These are phyloP conservation scores for Leptoxyphium fumago DNA, from an alignment of 2,329 filamentous ascomycete genomes.

Conservation along the genomic window DNA sequence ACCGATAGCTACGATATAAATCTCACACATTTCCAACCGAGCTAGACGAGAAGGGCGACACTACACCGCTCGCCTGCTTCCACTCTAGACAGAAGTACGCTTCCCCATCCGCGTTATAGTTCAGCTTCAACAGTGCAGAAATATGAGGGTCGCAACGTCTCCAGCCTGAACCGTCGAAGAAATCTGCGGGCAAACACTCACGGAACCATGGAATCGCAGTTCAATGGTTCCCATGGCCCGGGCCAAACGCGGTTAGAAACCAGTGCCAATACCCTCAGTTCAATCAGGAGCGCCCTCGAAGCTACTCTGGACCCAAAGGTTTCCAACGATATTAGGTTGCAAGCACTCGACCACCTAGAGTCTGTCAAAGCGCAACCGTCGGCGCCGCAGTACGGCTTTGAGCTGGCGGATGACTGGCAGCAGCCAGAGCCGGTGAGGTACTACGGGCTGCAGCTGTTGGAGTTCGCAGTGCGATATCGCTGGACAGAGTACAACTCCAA, in stretches of 20 bases:
- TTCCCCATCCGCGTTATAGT: no score
- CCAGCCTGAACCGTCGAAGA: no score
- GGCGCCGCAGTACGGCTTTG: slow-evolving; percentile 73
- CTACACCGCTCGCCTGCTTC: no score
- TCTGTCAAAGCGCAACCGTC: slow-evolving; percentile 63
- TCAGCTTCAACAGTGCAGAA: no score
- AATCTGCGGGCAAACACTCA: no score
- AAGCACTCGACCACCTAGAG: slow-evolving; percentile 78
- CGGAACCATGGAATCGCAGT: neutral
- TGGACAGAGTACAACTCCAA: slow-evolving; percentile 60
- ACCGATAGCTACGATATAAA: no score
- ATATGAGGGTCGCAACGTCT: no score
- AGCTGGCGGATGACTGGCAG: slow-evolving; percentile 57
- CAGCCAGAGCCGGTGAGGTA: slow-evolving; percentile 77
- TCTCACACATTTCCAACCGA: no score
- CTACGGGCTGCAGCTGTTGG: slow-evolving; percentile 83
- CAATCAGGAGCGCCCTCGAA: slow-evolving; percentile 72
- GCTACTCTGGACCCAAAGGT: slow-evolving; percentile 75
- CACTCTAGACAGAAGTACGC: no score
- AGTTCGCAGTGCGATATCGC: slow-evolving; percentile 74
- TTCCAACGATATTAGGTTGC: slow-evolving; percentile 62
- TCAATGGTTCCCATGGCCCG: neutral
- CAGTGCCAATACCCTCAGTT: slow-evolving; percentile 32
- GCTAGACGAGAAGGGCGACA: no score
- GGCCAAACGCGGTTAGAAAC: neutral